Percentiles rank a stretch among this genome's conserved stretches.
Conservation (phyloP, 768 basidiomycete species). For the Amanita rimosa region DNA sequence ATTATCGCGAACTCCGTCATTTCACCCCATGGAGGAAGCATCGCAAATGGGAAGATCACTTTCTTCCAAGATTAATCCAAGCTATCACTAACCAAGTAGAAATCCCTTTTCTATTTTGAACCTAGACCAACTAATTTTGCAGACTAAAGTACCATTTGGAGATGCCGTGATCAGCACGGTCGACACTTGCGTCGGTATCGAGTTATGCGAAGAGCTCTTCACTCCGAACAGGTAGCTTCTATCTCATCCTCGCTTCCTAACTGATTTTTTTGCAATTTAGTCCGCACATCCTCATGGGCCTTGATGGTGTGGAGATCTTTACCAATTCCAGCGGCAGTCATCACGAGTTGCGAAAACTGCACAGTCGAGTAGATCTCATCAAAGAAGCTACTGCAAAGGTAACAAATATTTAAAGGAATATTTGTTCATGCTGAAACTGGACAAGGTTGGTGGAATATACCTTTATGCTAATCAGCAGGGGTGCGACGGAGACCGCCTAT, state of each 20-base stretch:
- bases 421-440: slow-evolving; percentile 2
- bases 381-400: slow-evolving; percentile 96
- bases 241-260: neutral
- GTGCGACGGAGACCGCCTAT: slow-evolving; percentile 94
- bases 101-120: neutral
- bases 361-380: slow-evolving; percentile 86
- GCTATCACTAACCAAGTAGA: slow-evolving; percentile 79
- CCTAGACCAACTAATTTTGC: neutral
- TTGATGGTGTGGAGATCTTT: slow-evolving; percentile 98
- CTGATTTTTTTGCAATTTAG: slow-evolving; percentile 26
- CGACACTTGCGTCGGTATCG: slow-evolving; percentile 95
- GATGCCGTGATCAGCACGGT: slow-evolving; percentile 88
- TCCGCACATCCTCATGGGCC: slow-evolving; percentile 94
- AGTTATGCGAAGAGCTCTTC: slow-evolving; percentile 95
- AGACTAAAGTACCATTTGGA: slow-evolving; percentile 91
- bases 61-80: slow-evolving; percentile 81
- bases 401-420: neutral
- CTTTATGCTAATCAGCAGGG: slow-evolving; percentile 99
- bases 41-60: slow-evolving; percentile 84
- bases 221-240: slow-evolving; percentile 83
- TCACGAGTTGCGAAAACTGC: slow-evolving; percentile 95
- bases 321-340: slow-evolving; percentile 98
- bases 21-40: slow-evolving; percentile 96
- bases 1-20: slow-evolving; percentile 82
- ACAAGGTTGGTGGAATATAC: slow-evolving; percentile 89